A percentile compares a stretch with the other conserved stretches of the same genome.
phyloP scores from a whole-genome alignment of 257 asterid species.

The Nicotiana attenuata region DNA sequence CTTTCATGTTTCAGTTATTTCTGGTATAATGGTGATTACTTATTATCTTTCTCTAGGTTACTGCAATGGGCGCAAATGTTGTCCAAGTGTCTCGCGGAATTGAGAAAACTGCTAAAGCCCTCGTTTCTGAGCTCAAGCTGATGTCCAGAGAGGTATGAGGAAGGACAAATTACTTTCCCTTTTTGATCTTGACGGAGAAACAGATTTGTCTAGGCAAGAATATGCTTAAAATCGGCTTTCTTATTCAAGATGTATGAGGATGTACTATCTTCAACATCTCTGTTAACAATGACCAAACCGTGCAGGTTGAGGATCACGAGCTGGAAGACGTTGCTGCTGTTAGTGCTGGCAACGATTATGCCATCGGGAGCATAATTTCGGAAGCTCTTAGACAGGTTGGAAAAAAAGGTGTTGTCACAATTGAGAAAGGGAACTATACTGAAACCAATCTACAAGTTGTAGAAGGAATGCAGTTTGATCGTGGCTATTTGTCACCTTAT shows the following conservation, averaged over 20 bases:
- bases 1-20: constrained; percentile 1
- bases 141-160: constrained; percentile 68
- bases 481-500: constrained; percentile 79
- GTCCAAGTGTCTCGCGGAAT: constrained; percentile 77
- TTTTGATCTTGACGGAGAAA: not conserved
- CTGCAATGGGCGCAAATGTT: constrained; percentile 77
- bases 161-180: not conserved
- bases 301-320: constrained; percentile 81
- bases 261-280: not conserved
- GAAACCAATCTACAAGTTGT: constrained; percentile 52
- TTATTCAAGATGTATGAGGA: not conserved
- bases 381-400: constrained; percentile 69
- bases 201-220: not conserved
- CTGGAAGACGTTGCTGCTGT: constrained; percentile 80
- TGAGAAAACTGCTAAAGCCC: constrained; percentile 65
- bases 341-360: constrained; percentile 81
- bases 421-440: constrained; percentile 66
- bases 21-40: not conserved
- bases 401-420: constrained; percentile 53
- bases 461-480: constrained; percentile 88
- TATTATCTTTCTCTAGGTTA: constrained; percentile 36
- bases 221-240: not conserved
- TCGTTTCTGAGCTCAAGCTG: constrained; percentile 60
- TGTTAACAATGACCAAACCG: not conserved
- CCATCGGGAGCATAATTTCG: constrained; percentile 59